Base-by-base conservation (phyloP, 345 rosid species). In the Brassica rapa region DNA sequence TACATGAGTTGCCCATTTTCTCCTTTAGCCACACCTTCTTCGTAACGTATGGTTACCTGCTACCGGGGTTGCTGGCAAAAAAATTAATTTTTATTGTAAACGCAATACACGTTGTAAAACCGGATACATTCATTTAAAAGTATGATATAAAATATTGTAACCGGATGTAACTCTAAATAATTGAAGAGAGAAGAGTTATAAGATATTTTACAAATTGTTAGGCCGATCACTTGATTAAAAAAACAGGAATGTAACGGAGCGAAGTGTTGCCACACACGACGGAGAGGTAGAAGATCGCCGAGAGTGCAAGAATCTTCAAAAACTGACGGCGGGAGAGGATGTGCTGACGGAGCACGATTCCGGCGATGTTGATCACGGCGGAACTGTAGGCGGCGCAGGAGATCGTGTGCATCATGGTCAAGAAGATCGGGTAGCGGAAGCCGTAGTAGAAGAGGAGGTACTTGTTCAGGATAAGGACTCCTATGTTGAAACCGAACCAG, bases 241-340 rank as follows among this genome's bases (percentile, higher is more conserved):
- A 95, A 2, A 95, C 97, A 8, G 99, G 99, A 29, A 95, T 86
- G 87, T 95, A 95, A 62, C 99, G 85, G 4, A 95, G 87, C 0
- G 93, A 90, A 14, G 98, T 95, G 81, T 95, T 95, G 2, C 99
- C 99, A 56, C 98, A 95, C 1, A 95, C 99, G 6, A 95, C 99
- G 3, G 99, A 95, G 79, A 95, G 89, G 73, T 96, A 93, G 66
- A 95, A 95, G 33, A 95, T 95, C 7, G 86, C 89, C 3, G 94
- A 91, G 49, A 95, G 75, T 8, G 93, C 91, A 6, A 93, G 81
- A 82, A 95, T 93, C 85, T 95, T 95, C 10, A 91, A 2, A 65
- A 91, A 89, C 89, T 95, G 99, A 35, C 80, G 85, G 57, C 92
- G 82, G 0, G 99, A 95, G 14, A 82, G 66, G 60, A 95, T 90